Percentiles rank a stretch among this genome's conserved stretches.
These are phyloP conservation scores for Epichloe festucae DNA, from an alignment of 2,329 filamentous ascomycete genomes.

Conservation along the genomic window DNA sequence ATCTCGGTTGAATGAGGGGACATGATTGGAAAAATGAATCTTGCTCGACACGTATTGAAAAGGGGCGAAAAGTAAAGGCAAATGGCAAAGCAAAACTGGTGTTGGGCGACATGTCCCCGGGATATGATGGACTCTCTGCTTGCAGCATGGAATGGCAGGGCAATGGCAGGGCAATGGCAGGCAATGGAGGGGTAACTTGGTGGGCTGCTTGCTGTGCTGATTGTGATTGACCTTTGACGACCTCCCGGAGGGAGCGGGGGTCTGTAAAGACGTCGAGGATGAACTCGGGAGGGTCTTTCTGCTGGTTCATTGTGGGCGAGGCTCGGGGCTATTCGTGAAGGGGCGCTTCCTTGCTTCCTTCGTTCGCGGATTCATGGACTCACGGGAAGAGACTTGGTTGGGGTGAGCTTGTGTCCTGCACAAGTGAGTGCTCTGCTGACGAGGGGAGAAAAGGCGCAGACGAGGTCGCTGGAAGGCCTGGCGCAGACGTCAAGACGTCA, in stretches of 20 bases:
- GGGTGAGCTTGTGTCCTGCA: not conserved
- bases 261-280: constrained; percentile 90
- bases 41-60: too few relatives aligned
- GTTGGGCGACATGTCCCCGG: not conserved
- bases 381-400: not conserved
- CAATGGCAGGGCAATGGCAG: too few relatives aligned
- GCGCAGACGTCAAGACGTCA: not conserved
- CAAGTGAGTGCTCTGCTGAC: not conserved
- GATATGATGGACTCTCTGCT: too few relatives aligned
- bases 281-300: constrained; percentile 63
- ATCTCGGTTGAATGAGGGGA: not conserved
- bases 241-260: constrained; percentile 76
- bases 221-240: constrained; percentile 61
- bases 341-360: too few relatives aligned
- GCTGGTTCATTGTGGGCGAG: constrained; percentile 27
- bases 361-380: not conserved
- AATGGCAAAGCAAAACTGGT: not conserved
- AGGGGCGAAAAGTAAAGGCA: too few relatives aligned
- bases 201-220: too few relatives aligned
- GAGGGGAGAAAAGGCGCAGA: not conserved
- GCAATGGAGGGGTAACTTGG: not conserved
- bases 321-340: not conserved
- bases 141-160: too few relatives aligned
- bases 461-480: not conserved
- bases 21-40: too few relatives aligned